Evolutionary conservation across 768 basidiomycete genomes (phyloP).

Genomic region (Tephrocybe sp.): DNA sequence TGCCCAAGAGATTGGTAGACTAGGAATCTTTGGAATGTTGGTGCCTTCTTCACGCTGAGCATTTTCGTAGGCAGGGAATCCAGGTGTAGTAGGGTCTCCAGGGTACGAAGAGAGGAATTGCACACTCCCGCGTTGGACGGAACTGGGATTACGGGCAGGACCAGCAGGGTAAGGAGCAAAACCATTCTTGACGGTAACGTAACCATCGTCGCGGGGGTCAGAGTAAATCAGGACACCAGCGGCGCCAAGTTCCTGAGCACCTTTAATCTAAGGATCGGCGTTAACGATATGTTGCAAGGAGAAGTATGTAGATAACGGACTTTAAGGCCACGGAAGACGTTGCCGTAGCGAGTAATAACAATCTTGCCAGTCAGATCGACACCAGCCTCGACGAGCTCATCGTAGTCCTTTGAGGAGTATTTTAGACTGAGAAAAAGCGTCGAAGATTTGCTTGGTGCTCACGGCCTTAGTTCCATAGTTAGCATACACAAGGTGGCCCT

Average conservation of each 20-base stretch:
- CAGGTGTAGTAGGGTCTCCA: slow-evolving; percentile 86
- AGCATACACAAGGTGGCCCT: slow-evolving; percentile 71
- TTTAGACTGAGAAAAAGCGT: not conserved
- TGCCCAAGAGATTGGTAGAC: slow-evolving; percentile 86
- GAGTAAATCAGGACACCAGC: slow-evolving; percentile 79
- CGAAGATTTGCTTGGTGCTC: slow-evolving; percentile 8
- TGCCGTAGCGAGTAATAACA: slow-evolving; percentile 76
- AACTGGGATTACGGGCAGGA: slow-evolving; percentile 82
- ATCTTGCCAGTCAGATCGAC: slow-evolving; percentile 77
- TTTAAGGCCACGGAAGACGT: slow-evolving; percentile 84
- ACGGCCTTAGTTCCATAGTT: slow-evolving; percentile 75
- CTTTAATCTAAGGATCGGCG: slow-evolving; percentile 56
- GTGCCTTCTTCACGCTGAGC: slow-evolving; percentile 58
- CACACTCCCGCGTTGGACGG: slow-evolving; percentile 85
- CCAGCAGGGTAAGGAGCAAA: slow-evolving; percentile 80
- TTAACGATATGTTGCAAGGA: slow-evolving; percentile 14
- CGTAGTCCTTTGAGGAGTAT: slow-evolving; percentile 35
- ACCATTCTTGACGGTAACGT: slow-evolving; percentile 73
- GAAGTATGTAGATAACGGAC: slow-evolving; percentile 31
- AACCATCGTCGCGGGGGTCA: slow-evolving; percentile 85
- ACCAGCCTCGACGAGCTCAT: slow-evolving; percentile 59
- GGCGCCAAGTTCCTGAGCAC: slow-evolving; percentile 83
- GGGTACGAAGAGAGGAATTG: slow-evolving; percentile 67
- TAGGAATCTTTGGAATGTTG: slow-evolving; percentile 76
- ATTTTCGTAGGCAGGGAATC: slow-evolving; percentile 83